These are phyloP conservation scores for Raddia distichophylla DNA, from an alignment of 176 grass and related monocot species.

Conservation along the genomic window DNA sequence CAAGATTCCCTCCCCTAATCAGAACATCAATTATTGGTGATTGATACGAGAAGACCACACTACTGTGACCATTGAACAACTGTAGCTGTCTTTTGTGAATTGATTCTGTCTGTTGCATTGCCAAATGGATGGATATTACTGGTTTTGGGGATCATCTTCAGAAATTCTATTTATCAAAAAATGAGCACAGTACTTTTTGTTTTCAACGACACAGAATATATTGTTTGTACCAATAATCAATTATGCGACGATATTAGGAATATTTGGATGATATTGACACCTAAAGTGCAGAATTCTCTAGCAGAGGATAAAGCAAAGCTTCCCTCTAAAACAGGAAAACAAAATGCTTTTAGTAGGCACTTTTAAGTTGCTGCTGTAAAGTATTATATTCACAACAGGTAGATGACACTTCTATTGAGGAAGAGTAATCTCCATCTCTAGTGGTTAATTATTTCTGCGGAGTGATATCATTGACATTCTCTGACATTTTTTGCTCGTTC, in stretches of 20 bases:
- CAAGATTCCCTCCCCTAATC: constrained; percentile 36
- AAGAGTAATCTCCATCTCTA: neutral
- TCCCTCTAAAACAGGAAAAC: constrained; percentile 33
- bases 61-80: constrained; percentile 38
- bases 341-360: constrained; percentile 17
- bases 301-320: neutral
- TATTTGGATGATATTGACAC: constrained; percentile 15
- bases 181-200: neutral
- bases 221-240: constrained; percentile 33
- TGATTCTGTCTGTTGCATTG: constrained; percentile 31
- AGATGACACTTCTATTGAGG: constrained; percentile 18
- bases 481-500: too few relatives aligned
- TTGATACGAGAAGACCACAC: constrained; percentile 31
- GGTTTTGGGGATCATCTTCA: neutral
- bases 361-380: neutral
- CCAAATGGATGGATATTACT: neutral
- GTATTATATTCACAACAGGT: neutral
- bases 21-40: constrained; percentile 39
- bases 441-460: neutral
- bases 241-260: constrained; percentile 9
- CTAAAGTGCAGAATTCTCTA: constrained; percentile 13
- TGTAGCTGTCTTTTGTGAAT: constrained; percentile 27
- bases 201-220: constrained; percentile 32
- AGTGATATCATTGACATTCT: constrained; percentile 8
- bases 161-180: constrained; percentile 4